A percentile compares a stretch with the other conserved stretches of the same genome.
Conservation (phyloP, 495 filamentous ascomycete species). For the Annulohypoxylon stygium region DNA sequence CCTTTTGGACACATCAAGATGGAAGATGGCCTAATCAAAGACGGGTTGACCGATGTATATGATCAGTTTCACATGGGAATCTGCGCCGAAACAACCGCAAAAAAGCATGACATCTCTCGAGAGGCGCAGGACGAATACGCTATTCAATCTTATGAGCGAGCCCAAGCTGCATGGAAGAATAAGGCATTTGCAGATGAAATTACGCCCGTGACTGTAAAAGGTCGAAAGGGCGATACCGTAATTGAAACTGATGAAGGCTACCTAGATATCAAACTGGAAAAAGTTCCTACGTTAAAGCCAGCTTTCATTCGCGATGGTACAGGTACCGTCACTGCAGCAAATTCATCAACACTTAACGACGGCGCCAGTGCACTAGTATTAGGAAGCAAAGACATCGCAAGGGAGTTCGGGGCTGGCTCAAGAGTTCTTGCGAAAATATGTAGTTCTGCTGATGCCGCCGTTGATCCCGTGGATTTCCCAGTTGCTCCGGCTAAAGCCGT, state of each 20-base stretch:
- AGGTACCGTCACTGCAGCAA: conserved; percentile 94
- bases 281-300: conserved; percentile 87
- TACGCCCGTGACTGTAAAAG: conserved; percentile 83
- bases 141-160: conserved; percentile 85
- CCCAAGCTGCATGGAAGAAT: conserved; percentile 88
- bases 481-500: conserved; percentile 93
- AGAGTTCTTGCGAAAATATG: conserved; percentile 88
- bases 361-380: conserved; percentile 93
- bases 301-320: conserved; percentile 86
- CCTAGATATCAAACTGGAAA: conserved; percentile 84
- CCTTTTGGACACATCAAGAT: conserved; percentile 86
- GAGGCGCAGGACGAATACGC: conserved; percentile 93
- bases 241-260: conserved; percentile 89
- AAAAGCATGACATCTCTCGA: conserved; percentile 82
- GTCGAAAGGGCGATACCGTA: conserved; percentile 84
- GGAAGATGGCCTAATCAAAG: conserved; percentile 93
- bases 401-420: conserved; percentile 77
- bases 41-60: conserved; percentile 97
- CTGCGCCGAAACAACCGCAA: conserved; percentile 95
- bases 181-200: conserved; percentile 88
- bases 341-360: conserved; percentile 92
- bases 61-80: conserved; percentile 97
- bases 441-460: conserved; percentile 87
- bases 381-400: conserved; percentile 78
- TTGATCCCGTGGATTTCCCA: conserved; percentile 96